Base-by-base conservation (phyloP, 306 rosid species). In the Trifolium repens region DNA sequence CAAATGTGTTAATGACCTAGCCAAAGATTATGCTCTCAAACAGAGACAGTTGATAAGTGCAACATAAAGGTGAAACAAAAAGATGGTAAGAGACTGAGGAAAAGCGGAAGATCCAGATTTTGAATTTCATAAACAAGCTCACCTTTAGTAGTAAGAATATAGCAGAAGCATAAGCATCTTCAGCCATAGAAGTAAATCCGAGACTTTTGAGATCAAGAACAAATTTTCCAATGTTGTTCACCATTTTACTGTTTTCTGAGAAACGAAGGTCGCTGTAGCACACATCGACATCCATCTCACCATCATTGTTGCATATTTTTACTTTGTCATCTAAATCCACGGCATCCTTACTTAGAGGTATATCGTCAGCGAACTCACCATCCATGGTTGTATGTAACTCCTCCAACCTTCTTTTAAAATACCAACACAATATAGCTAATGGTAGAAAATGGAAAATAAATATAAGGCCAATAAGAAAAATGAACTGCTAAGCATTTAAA, bases 141-240 rank as follows among this genome's bases (percentile, higher is more conserved):
- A 93, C 97, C 93, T 91, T 91, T 16, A 93, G 87, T 77, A 89
- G 96, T 79, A 91, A 82, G 82, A 93, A 93, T 35, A 93, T 93
- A 60, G 92, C 97, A 79, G 97, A 93, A 76, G 97, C 97, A 72
- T 93, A 93, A 57, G 98, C 98, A 91, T 93, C 97, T 82, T 93
- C 98, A 55, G 98, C 90, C 97, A 91, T 87, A 73, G 97, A 93
- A 62, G 97, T 91, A 82, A 93, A 91, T 63, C 98, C 97, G 73
- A 91, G 97, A 78, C 79, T 87, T 71, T 93, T 93, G 60, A 91
- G 96, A 85, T 84, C 88, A 44, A 69, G 91, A 81, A 93, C 96
- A 82, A 91, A 88, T 87, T 90, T 89, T 74, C 97, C 97, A 14
- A 91, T 89, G 78, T 69, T 78, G n/a, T 46, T 46, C 52, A 46